These are phyloP conservation scores for Globomyces pollinis-pini DNA, from an alignment of 192 early-diverging fungal genomes.

Conservation along the genomic window DNA sequence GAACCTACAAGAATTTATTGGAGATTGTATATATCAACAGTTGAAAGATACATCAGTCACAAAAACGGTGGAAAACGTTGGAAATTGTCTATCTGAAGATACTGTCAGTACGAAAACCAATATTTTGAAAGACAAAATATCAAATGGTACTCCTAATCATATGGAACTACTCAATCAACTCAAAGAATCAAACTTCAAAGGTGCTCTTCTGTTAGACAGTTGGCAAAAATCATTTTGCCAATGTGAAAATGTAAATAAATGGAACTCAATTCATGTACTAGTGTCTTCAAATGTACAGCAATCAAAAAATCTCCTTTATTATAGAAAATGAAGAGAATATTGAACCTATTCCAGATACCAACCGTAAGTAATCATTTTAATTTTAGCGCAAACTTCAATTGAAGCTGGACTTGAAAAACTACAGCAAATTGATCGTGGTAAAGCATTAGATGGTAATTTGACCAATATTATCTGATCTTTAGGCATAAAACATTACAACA, in stretches of 20 bases:
- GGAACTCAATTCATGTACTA: not conserved
- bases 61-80: too few relatives aligned
- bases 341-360: not conserved
- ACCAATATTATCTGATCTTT: too few relatives aligned
- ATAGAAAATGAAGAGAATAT: not conserved
- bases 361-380: not conserved
- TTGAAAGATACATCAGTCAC: too few relatives aligned
- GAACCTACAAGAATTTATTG: not conserved
- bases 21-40: not conserved
- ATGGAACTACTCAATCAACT: too few relatives aligned
- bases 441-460: not conserved
- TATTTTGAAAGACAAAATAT: too few relatives aligned
- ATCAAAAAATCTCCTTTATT: not conserved
- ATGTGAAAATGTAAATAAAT: not conserved
- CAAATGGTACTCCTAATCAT: too few relatives aligned
- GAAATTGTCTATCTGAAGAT: not conserved
- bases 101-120: too few relatives aligned
- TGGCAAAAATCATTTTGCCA: not conserved
- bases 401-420: not conserved
- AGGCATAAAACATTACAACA: too few relatives aligned
- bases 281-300: too few relatives aligned
- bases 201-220: too few relatives aligned
- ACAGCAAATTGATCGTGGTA: not conserved
- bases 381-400: too few relatives aligned
- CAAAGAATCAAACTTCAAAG: too few relatives aligned